Evolutionary conservation across 495 filamentous ascomycete species (phyloP), one percentile per base, ranked within the genome.

Genomic region (Neurospora cerealis): DNA sequence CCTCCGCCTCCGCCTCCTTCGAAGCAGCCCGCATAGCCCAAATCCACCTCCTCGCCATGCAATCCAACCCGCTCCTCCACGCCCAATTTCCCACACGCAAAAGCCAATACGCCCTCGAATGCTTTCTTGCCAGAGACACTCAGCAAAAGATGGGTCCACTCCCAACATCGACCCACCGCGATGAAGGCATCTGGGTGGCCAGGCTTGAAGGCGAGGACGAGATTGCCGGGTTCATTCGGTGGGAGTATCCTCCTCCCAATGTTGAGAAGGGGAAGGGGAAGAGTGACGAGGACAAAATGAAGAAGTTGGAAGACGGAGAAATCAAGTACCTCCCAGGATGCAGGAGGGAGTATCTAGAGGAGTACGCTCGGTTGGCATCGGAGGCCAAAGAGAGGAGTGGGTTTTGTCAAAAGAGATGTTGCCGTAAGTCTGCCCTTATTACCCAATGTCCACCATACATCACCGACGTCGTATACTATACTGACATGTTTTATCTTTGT

Each of bases 1-100:
- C 42, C 19, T 1, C 42, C 7, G 13, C 39, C 78, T 5, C 8
- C n/a, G 21, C 40, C 15, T 62, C 37, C 17, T 74, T 42, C 21
- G 82, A 84, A 72, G 83, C 81, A n/a, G 69, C 77, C n/a, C 77
- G 79, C 41, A 84, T 87, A 70, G 83, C 83, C 9, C 77, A 76
- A 37, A 80, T 85, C 42, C 84, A 86, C 48, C 74, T 84, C 34
- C 71, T 76, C n/a, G 83, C 85, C 38, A 86, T 87, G 79, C 76
- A 80, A 46, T 60, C 77, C 62, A 86, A 86, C 69, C 73, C 73
- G 8, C 73, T 86, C 38, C 77, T 85, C 6, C 80, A 82, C 74
- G 81, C 77, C 1, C 85, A 87, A 70, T 87, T 85, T 69, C 82
- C 85, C 11, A 82, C 80, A 3, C 75, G 75, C 11, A 72, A 75